Evolutionary conservation across 2,329 filamentous ascomycete species (phyloP), one percentile per base, ranked within the genome.

Genomic region (Colletotrichum tropicicola): DNA sequence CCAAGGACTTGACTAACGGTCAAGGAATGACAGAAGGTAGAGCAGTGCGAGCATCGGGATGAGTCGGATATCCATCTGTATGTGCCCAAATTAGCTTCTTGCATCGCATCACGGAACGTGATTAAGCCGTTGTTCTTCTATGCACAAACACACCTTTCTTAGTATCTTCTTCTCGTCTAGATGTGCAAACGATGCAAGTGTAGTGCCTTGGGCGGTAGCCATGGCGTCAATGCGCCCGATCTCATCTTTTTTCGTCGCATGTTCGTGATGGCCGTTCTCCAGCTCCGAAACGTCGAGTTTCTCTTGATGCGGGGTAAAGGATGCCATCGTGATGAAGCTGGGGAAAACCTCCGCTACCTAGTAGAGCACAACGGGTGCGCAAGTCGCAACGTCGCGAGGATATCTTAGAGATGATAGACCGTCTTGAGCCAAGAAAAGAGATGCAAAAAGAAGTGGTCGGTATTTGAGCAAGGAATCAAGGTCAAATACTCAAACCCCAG

Each of bases 11-110:
- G 2, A 71, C 77, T 71, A 68, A 80, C 83, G 82, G 72, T 92
- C 90, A 23, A 92, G 82, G 72, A 91, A 92, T 25, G 88, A 90
- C 1, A 92, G 81, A 0, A 92, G 79, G 70, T 92, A 92, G 1
- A 92, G 81, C 25, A 87, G 51, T 9, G 92, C 82, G 84, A 96
- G 72, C 90, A 85, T 84, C 0, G 88, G 88, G 13, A 86, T 83
- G 21, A 87, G 71, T 3, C 80, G 82, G 21, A 82, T 66, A 56
- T 86, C 84, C 79, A 86, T 85, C 82, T 85, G 19, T 6, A 10
- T 15, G 17, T 17, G 4, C 19, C 8, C 5, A 19, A 21, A 12
- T 21, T 21, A 43, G 39, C 39, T 9, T 21, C 12, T 21, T 8
- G 19, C 8, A 1, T 1, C 9, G 9, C 5, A 35, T 4, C 9